These are phyloP conservation scores for Globisporangium cystogenes DNA, from an alignment of 352 stramenopile genomes.

Conservation along the genomic window DNA sequence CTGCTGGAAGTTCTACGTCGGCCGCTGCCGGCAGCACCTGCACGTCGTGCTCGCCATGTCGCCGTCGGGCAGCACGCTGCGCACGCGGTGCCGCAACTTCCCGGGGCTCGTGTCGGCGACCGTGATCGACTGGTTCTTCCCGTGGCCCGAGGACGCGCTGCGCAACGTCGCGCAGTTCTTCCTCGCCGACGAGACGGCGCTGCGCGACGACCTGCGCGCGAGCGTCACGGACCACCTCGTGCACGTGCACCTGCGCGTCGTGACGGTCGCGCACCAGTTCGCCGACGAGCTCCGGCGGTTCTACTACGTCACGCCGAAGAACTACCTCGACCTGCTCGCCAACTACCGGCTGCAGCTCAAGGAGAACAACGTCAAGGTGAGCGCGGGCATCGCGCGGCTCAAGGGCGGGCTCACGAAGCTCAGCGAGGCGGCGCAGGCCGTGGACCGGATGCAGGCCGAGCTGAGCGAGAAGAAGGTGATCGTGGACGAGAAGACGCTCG, in stretches of 20 bases:
- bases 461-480: constrained; percentile 93
- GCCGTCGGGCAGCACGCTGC: constrained; percentile 89
- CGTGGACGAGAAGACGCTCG: constrained; percentile 93
- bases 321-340: constrained; percentile 94
- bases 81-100: constrained; percentile 94
- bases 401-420: constrained; percentile 93
- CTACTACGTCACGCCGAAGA: constrained; percentile 98
- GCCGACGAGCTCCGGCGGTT: constrained; percentile 87
- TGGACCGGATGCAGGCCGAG: constrained; percentile 93
- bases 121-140: constrained; percentile 97
- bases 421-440: constrained; percentile 88
- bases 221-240: constrained; percentile 89
- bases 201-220: constrained; percentile 79
- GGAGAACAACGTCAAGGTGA: constrained; percentile 88
- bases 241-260: constrained; percentile 88
- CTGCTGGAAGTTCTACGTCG: constrained; percentile 93
- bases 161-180: constrained; percentile 93
- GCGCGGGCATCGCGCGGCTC: constrained; percentile 85
- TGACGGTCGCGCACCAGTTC: constrained; percentile 88
- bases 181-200: constrained; percentile 84
- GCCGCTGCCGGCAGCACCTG: constrained; percentile 91
- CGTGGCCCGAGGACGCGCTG: constrained; percentile 93
- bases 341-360: constrained; percentile 92
- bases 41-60: constrained; percentile 95
- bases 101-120: constrained; percentile 90